Percentiles rank a stretch among this genome's conserved stretches.
phyloP scores from a whole-genome alignment of 208 protist genomes.

The Wallacemonas collosoma region DNA sequence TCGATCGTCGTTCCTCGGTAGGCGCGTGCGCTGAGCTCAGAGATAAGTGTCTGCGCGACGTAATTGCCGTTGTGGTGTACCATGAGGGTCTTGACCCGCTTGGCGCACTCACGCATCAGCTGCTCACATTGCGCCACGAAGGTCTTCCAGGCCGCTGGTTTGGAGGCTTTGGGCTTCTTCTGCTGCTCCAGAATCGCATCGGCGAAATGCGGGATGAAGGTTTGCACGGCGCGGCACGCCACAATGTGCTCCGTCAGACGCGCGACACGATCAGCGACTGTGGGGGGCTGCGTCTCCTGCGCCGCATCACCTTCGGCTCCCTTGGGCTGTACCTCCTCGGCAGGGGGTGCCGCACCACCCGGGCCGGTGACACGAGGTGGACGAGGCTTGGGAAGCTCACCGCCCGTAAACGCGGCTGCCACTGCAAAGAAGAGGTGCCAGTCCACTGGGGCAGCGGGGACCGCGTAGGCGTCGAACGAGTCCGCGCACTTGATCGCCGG shows the following conservation, averaged over 20 bases:
- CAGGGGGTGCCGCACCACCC: not conserved
- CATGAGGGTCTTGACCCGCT: constrained; percentile 38
- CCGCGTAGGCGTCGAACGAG: constrained; percentile 34
- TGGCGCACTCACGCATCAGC: constrained; percentile 41
- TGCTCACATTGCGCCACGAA: constrained; percentile 49
- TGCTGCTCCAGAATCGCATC: constrained; percentile 54
- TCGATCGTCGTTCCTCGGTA: constrained; percentile 51
- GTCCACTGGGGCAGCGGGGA: constrained; percentile 34
- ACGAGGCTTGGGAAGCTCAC: constrained; percentile 22
- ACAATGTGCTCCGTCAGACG: constrained; percentile 72
- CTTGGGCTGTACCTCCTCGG: not conserved
- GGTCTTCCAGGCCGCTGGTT: constrained; percentile 23
- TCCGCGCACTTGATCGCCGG: constrained; percentile 18
- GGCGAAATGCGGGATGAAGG: constrained; percentile 71
- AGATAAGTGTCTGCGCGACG: constrained; percentile 71
- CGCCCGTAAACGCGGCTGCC: constrained; percentile 57
- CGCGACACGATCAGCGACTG: constrained; percentile 40
- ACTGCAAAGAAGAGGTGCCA: constrained; percentile 72
- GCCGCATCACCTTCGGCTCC: constrained; percentile 18
- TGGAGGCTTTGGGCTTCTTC: constrained; percentile 35
- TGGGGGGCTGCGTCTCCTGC: constrained; percentile 11
- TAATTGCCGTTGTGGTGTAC: constrained; percentile 69
- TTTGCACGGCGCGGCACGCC: constrained; percentile 68
- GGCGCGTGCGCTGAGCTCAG: constrained; percentile 53
- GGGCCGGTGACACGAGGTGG: not conserved